Evolutionary conservation across 331 rosid species (phyloP).

Genomic region (Malus hybrid): DNA sequence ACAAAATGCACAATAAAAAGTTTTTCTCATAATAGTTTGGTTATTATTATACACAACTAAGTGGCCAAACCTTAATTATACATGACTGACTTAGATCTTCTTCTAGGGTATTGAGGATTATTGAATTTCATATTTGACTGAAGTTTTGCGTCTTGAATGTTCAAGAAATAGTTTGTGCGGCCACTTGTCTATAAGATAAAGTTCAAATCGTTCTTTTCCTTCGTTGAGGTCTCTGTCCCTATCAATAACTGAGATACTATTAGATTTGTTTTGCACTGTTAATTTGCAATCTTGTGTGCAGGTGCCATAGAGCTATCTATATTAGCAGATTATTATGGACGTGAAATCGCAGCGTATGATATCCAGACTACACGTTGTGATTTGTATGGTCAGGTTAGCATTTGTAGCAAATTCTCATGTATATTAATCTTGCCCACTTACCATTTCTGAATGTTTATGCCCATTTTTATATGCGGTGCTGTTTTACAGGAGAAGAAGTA

Average conservation of each 20-base stretch:
- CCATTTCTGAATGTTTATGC: constrained; percentile 7
- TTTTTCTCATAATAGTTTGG: neutral
- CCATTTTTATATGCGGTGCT: constrained; percentile 8
- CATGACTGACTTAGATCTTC: neutral
- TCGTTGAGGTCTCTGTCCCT: neutral
- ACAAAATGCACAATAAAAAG: neutral
- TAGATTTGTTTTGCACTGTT: constrained; percentile 19
- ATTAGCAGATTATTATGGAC: constrained; percentile 75
- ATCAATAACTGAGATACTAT: neutral
- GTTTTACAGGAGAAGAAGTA: constrained; percentile 58
- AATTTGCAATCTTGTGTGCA: constrained; percentile 19
- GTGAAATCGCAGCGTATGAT: constrained; percentile 94
- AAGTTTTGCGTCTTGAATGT: neutral
- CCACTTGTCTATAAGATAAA: neutral
- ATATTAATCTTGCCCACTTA: constrained; percentile 14
- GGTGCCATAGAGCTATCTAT: constrained; percentile 97
- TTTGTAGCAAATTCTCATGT: constrained; percentile 5
- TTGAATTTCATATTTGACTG: neutral
- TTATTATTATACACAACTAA: neutral
- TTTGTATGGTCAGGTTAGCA: constrained; percentile 91
- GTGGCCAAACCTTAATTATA: neutral
- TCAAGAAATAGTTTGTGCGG: neutral
- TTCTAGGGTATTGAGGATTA: neutral
- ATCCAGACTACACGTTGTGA: constrained; percentile 90
- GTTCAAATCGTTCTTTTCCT: neutral